A percentile compares a stretch with the other conserved stretches of the same genome.
phyloP scores from a whole-genome alignment of 768 basidiomycete genomes.

The Pleurotus tuoliensis region DNA sequence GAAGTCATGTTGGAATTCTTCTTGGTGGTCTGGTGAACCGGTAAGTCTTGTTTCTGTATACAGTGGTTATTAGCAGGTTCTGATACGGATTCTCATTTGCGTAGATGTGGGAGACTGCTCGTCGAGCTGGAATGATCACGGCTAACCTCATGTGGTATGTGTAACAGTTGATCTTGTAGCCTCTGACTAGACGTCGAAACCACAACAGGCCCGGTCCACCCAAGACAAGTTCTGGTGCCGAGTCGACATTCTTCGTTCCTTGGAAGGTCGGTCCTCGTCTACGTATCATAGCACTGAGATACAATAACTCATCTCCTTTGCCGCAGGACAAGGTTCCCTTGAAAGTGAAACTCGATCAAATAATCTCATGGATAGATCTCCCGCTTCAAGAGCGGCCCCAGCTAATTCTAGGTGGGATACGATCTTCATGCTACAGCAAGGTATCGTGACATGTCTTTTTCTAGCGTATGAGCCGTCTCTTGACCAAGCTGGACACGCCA shows the following conservation, averaged over 20 bases:
- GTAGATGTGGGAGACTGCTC: constrained; percentile 90
- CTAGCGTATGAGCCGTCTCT: constrained; percentile 81
- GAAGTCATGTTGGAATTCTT: constrained; percentile 57
- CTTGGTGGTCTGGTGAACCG: constrained; percentile 91
- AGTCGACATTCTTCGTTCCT: constrained; percentile 74
- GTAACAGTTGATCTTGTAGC: neutral
- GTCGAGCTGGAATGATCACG: constrained; percentile 64
- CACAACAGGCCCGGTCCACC: constrained; percentile 76
- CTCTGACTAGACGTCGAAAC: neutral
- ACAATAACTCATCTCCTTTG: neutral
- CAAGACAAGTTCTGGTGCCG: constrained; percentile 55
- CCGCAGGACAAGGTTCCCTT: constrained; percentile 59
- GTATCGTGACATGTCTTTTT: neutral
- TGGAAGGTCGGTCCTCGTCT: constrained; percentile 52
- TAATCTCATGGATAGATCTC: constrained; percentile 81
- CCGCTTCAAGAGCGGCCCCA: constrained; percentile 70
- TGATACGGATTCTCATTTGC: too few species aligned
- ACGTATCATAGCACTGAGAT: constrained; percentile 4
- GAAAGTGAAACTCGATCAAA: constrained; percentile 68
- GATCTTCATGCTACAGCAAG: neutral
- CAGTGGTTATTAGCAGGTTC: neutral
- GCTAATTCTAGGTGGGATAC: constrained; percentile 57
- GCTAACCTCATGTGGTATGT: constrained; percentile 92
- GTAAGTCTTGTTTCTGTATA: constrained; percentile 32
- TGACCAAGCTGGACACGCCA: constrained; percentile 78